These are phyloP conservation scores for Cutaneotrichosporon cavernicola DNA, from an alignment of 1,284 basidiomycete species.

Conservation along the genomic window DNA sequence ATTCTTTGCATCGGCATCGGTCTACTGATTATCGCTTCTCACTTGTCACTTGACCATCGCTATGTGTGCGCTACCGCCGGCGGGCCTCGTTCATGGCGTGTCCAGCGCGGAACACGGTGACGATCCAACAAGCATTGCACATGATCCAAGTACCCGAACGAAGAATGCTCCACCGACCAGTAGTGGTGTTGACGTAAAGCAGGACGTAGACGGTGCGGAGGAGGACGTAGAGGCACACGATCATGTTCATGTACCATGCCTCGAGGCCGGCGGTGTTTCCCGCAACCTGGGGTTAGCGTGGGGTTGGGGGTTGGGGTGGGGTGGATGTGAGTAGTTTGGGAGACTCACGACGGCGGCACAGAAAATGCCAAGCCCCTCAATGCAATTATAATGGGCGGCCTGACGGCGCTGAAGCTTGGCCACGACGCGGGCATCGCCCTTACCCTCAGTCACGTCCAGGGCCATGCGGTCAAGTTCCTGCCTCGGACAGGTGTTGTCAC, in stretches of 20 bases:
- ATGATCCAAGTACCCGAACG: constrained; percentile 36
- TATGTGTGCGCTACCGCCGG: background rate
- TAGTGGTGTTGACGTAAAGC: constrained; percentile 38
- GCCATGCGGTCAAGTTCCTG: constrained; percentile 6
- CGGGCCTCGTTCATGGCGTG: constrained; percentile 24
- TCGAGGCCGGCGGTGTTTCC: constrained; percentile 41
- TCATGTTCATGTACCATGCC: constrained; percentile 37
- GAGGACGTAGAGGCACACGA: constrained; percentile 35
- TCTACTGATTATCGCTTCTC: background rate
- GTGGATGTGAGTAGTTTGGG: background rate
- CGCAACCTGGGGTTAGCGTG: constrained; percentile 33
- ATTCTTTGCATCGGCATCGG: background rate
- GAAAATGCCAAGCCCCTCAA: constrained; percentile 37
- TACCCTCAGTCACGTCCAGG: constrained; percentile 22
- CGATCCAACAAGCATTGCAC: constrained; percentile 36
- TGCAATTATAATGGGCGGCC: constrained; percentile 41
- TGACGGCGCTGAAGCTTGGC: constrained; percentile 37
- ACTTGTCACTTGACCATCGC: background rate
- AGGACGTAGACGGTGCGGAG: constrained; percentile 35
- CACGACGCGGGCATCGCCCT: constrained; percentile 27
- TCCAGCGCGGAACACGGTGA: constrained; percentile 37
- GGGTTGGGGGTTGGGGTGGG: background rate
- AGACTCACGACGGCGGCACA: constrained; percentile 36
- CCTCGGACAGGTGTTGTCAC: constrained; percentile 41
- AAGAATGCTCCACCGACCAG: constrained; percentile 27